These are phyloP conservation scores for Boletus reticulatus DNA, from an alignment of 768 basidiomycete genomes.

Conservation along the genomic window DNA sequence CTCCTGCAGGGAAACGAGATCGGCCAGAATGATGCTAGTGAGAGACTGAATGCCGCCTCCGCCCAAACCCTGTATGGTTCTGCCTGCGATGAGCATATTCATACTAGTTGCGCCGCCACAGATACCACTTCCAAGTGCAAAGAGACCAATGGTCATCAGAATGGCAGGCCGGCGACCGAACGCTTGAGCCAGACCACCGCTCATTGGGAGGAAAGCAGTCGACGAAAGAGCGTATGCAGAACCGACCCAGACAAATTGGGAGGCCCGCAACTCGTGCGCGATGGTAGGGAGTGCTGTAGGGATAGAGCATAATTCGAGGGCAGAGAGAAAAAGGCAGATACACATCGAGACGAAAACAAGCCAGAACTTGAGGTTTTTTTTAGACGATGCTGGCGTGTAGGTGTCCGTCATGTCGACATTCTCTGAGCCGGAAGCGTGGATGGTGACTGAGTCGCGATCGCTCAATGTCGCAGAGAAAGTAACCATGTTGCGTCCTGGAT, in stretches of 20 bases:
- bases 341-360: constrained; percentile 28
- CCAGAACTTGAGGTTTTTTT: constrained; percentile 24
- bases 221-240: constrained; percentile 36
- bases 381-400: background rate
- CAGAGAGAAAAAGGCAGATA: constrained; percentile 24
- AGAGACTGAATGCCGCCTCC: constrained; percentile 36
- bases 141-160: constrained; percentile 24
- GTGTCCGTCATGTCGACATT: background rate
- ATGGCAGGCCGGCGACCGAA: constrained; percentile 31
- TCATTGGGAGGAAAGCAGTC: constrained; percentile 38
- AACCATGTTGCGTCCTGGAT: background rate
- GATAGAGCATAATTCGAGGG: constrained; percentile 27
- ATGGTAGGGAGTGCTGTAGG: constrained; percentile 36
- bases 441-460: background rate
- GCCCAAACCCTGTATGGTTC: constrained; percentile 35
- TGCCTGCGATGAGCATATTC: constrained; percentile 22
- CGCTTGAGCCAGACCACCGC: constrained; percentile 29
- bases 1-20: constrained; percentile 42
- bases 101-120: constrained; percentile 28
- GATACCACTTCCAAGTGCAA: constrained; percentile 36
- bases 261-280: constrained; percentile 23
- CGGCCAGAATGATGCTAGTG: constrained; percentile 40
- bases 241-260: constrained; percentile 38
- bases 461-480: background rate
- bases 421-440: background rate